These are phyloP conservation scores for Homolaphlyctis polyrhiza DNA, from an alignment of 371 early-diverging fungal genomes.

Conservation along the genomic window DNA sequence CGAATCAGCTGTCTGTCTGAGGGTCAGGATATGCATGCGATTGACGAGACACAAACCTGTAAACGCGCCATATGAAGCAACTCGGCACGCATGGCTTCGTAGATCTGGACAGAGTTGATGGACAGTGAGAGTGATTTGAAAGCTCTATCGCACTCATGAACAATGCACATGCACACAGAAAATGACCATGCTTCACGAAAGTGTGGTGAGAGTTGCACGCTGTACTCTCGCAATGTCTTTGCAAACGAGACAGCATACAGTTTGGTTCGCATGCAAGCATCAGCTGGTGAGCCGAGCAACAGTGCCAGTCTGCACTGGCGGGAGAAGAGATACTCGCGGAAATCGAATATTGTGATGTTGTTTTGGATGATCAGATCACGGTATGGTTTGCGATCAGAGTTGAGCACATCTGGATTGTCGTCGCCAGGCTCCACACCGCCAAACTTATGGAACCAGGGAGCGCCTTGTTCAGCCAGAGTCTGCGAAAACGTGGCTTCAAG, in stretches of 20 bases:
- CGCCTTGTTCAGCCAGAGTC: constrained; percentile 65
- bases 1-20: constrained; percentile 50
- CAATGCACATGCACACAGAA: constrained; percentile 69
- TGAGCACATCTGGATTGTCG: constrained; percentile 78
- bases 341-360: constrained; percentile 89
- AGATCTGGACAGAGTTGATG: constrained; percentile 41
- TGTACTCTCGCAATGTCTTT: constrained; percentile 65
- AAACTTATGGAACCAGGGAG: constrained; percentile 88
- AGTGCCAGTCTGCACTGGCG: constrained; percentile 77
- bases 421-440: constrained; percentile 80
- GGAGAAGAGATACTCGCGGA: constrained; percentile 87
- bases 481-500: constrained; percentile 90
- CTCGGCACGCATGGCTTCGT: constrained; percentile 73
- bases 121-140: constrained; percentile 26
- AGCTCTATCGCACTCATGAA: constrained; percentile 70
- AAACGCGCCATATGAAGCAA: constrained; percentile 61
- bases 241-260: constrained; percentile 69
- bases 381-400: constrained; percentile 73
- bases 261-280: constrained; percentile 66
- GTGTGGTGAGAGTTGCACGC: constrained; percentile 34
- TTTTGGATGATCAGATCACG: constrained; percentile 83
- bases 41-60: constrained; percentile 17
- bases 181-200: constrained; percentile 79
- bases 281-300: constrained; percentile 56
- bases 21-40: constrained; percentile 12